Conservation (phyloP, 495 filamentous ascomycete genomes). For the Penicillium bialowiezense region DNA sequence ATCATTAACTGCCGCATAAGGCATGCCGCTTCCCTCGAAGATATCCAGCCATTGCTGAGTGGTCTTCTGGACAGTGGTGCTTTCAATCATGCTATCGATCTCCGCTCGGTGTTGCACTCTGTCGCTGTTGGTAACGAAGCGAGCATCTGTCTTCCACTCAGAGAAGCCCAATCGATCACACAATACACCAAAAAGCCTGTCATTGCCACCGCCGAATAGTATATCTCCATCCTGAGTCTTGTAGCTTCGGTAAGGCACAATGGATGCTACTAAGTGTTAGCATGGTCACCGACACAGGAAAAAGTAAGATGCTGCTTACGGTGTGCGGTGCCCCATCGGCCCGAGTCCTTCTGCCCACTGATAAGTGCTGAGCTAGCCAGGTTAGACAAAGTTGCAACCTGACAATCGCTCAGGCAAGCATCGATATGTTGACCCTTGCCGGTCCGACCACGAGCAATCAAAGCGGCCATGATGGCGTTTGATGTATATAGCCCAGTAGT, state of each 20-base stretch:
- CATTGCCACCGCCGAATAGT: conserved; percentile 90
- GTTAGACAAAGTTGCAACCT: conserved; percentile 89
- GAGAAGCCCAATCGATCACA: conserved; percentile 74
- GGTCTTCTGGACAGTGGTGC: conserved; percentile 69
- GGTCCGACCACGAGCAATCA: conserved; percentile 65
- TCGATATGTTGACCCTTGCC: conserved; percentile 91
- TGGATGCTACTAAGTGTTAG: conserved; percentile 62
- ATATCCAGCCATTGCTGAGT: conserved; percentile 87
- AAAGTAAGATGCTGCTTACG: conserved; percentile 52
- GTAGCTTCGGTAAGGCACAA: conserved; percentile 92
- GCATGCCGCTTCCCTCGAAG: conserved; percentile 87
- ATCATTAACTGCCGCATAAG: conserved; percentile 94
- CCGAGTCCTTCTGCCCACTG: conserved; percentile 80
- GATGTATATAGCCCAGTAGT: conserved; percentile 97
- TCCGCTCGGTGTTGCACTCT: conserved; percentile 74
- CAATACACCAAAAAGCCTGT: conserved; percentile 82
- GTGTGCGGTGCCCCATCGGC: conserved; percentile 94
- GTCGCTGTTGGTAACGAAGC: conserved; percentile 75
- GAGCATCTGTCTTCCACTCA: conserved; percentile 73
- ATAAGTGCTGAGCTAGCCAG: conserved; percentile 90
- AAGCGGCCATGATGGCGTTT: conserved; percentile 92
- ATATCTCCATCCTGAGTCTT: conserved; percentile 91
- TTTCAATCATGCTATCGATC: conserved; percentile 75
- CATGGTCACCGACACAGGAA: neutral
- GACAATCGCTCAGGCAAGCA: conserved; percentile 85